These are phyloP conservation scores for Porphyrellus cyaneotinctus DNA, from an alignment of 768 basidiomycete genomes.

Conservation along the genomic window DNA sequence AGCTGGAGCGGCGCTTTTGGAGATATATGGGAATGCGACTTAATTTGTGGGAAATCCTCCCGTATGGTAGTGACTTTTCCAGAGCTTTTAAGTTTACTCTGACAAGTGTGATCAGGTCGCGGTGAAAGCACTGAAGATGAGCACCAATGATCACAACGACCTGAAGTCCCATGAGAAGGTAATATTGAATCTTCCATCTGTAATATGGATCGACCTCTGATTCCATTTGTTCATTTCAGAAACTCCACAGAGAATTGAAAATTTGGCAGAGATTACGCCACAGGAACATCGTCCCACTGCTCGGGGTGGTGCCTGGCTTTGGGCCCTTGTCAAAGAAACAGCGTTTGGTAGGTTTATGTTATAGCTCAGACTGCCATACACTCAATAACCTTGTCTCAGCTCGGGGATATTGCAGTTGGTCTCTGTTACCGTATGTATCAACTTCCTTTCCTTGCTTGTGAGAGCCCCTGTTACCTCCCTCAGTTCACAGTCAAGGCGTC, in stretches of 20 bases:
- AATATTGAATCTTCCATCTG: background rate
- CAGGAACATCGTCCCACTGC: conserved; percentile 29
- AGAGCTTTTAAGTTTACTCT: background rate
- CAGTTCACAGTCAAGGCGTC: conserved; percentile 24
- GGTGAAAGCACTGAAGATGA: conserved; percentile 16
- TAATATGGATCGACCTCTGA: background rate
- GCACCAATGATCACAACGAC: background rate
- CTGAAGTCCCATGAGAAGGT: conserved; percentile 12
- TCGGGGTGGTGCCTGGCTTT: conserved; percentile 28
- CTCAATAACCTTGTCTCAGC: conserved; percentile 6
- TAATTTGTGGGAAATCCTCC: conserved; percentile 2
- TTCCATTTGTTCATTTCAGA: conserved; percentile 6
- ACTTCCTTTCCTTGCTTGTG: background rate
- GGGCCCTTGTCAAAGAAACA: conserved; percentile 23
- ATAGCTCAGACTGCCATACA: background rate
- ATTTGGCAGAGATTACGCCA: conserved; percentile 17
- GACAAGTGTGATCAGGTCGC: conserved; percentile 13
- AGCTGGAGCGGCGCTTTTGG: conserved; percentile 14
- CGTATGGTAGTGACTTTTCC: conserved; percentile 2
- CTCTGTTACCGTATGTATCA: conserved; percentile 20
- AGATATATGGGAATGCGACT: conserved; percentile 25
- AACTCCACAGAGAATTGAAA: conserved; percentile 28
- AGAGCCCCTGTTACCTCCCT: background rate
- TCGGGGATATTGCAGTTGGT: conserved; percentile 21
- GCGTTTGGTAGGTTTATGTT: conserved; percentile 11